A percentile compares a stretch with the other conserved stretches of the same genome.
Evolutionary conservation across 2,329 filamentous ascomycete species (phyloP).

Genomic region (Achaetomium macrosporum): DNA sequence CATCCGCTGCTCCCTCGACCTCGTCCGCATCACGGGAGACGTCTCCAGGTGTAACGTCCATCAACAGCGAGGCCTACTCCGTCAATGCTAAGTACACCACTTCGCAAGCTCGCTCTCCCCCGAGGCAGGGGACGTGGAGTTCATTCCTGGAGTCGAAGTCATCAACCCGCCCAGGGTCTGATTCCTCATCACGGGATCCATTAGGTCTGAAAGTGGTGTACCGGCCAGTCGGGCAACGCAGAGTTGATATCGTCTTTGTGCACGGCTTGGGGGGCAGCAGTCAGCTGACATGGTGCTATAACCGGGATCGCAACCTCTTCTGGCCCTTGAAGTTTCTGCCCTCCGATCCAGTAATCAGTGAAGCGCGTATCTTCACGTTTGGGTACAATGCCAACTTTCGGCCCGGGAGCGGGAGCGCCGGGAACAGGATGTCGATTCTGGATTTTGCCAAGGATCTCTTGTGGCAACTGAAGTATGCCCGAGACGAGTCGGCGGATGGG

Average conservation of each 20-base stretch:
- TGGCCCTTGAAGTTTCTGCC: slow-evolving; percentile 31
- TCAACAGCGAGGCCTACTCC: not conserved
- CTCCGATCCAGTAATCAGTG: slow-evolving; percentile 24
- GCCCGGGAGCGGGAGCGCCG: slow-evolving; percentile 13
- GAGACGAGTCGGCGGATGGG: slow-evolving; percentile 14
- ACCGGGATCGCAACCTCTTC: slow-evolving; percentile 26
- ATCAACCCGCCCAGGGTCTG: not conserved
- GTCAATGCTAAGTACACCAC: too few relatives aligned
- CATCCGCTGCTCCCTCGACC: not conserved
- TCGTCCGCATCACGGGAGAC: not conserved
- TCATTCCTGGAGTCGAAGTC: not conserved
- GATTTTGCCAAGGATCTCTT: slow-evolving; percentile 32
- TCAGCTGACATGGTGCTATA: slow-evolving; percentile 28
- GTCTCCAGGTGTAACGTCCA: not conserved
- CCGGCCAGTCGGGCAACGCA: slow-evolving; percentile 2
- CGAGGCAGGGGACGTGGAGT: not conserved
- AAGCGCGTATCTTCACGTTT: slow-evolving; percentile 29
- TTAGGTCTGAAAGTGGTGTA: slow-evolving; percentile 9
- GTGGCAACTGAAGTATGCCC: slow-evolving; percentile 26
- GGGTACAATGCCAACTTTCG: slow-evolving; percentile 30
- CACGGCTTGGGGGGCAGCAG: slow-evolving; percentile 32
- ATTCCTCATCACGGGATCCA: not conserved
- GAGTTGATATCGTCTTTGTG: slow-evolving; percentile 30
- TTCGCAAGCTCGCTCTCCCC: not conserved
- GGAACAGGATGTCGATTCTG: slow-evolving; percentile 22